Evolutionary conservation across 192 early-diverging fungal species (phyloP), one percentile per base, ranked within the genome.

Genomic region (Gaertneriomyces sp.): DNA sequence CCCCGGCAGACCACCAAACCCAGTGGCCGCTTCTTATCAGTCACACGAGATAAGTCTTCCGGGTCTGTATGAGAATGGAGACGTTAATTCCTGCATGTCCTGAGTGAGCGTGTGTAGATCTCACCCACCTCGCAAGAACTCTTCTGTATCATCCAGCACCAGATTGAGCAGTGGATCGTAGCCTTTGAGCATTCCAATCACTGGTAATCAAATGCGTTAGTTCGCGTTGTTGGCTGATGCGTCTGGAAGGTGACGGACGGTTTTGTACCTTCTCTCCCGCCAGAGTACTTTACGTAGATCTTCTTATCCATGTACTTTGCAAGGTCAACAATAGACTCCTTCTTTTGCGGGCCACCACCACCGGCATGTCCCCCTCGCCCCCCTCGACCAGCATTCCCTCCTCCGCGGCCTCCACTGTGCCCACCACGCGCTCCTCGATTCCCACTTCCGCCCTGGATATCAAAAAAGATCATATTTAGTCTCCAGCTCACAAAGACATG

Each of bases 111-210:
- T 16, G 59, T 41, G 25, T 33, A 33, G 12, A 45, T 60, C n/a
- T 4, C 4, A 56, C 54, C 3, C 25, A 69, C 89, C 87, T 78
- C 83, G 79, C 10, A 92, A 45, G 47, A 83, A 83, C 71, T 98
- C 96, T 42, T 88, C 87, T 0, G 93, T 91, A 39, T 97, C 87
- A 72, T 98, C 94, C 54, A 98, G 76, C 5, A 98, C 94, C 50
- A 98, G 84, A 74, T 98, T 98, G 58, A 92, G 73, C 49, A 98
- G 82, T 42, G 84, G 93, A 75, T 98, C 96, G 59, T 86, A 93
- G 12, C 94, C 94, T 77, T 95, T 95, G 47, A 98, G 78, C 11
- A 84, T 83, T 42, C 96, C 94, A 14, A 87, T 84, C 41, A 97
- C 96, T 97, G 74, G 17, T 45, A 14, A 11, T 16, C 50, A 33